Conservation (phyloP, 176 grass and related monocot genomes). For the Zea luxurians region DNA sequence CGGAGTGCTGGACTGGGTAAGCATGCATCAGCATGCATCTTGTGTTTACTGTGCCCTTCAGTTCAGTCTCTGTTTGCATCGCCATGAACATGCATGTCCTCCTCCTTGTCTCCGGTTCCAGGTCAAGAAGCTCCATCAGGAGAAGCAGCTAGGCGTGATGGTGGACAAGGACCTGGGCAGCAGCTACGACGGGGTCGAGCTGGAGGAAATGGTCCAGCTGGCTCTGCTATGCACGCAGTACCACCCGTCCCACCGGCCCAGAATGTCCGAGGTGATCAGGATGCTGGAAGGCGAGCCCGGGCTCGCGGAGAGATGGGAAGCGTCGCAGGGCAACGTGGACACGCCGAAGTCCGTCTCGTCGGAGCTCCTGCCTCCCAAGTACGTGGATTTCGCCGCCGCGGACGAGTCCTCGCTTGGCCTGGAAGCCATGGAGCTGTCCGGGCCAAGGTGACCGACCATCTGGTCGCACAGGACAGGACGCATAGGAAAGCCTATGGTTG, state of each 20-base stretch:
- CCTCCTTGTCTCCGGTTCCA: constrained; percentile 27
- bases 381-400: constrained; percentile 49
- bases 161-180: constrained; percentile 80
- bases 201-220: constrained; percentile 93
- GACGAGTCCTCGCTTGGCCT: constrained; percentile 83
- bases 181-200: constrained; percentile 69
- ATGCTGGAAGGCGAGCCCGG: constrained; percentile 88
- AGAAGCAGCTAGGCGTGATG: constrained; percentile 79
- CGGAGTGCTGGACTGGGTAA: constrained; percentile 89
- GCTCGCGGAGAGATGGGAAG: constrained; percentile 96
- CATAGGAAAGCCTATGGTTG: not conserved
- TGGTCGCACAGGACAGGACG: not conserved
- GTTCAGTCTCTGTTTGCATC: not conserved
- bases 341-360: constrained; percentile 57
- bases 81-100: too few relatives aligned
- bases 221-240: constrained; percentile 88
- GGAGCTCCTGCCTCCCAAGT: constrained; percentile 65
- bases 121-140: constrained; percentile 95
- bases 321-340: constrained; percentile 54
- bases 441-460: constrained; percentile 59
- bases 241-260: constrained; percentile 74
- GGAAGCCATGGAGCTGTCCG: constrained; percentile 94
- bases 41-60: not conserved
- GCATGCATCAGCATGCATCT: constrained; percentile 23
- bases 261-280: constrained; percentile 90